phyloP scores from a whole-genome alignment of 1,284 basidiomycete genomes.

The Gymnopus androsaceus region DNA sequence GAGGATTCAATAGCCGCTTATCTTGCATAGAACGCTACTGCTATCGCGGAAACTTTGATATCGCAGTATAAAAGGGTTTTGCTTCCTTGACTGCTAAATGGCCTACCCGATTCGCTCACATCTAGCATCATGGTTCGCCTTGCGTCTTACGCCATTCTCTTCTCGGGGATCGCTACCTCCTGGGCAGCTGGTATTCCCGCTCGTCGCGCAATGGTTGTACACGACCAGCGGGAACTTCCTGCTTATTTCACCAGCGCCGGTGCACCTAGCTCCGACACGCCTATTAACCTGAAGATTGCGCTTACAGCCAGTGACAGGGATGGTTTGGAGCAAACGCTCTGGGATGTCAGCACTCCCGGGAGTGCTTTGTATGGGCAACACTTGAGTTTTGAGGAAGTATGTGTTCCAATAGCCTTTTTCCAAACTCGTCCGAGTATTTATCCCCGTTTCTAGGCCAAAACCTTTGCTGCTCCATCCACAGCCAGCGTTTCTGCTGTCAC shows the following conservation, averaged over 20 bases:
- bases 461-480: slow-evolving; percentile 35
- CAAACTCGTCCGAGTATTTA: not conserved
- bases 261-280: slow-evolving; percentile 9
- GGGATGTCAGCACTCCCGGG: slow-evolving; percentile 31
- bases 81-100: not conserved
- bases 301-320: slow-evolving; percentile 26
- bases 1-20: too few relatives aligned
- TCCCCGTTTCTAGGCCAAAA: slow-evolving; percentile 33
- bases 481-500: slow-evolving; percentile 38
- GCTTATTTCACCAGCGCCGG: slow-evolving; percentile 14
- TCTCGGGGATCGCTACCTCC: not conserved
- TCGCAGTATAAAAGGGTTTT: slow-evolving; percentile 7
- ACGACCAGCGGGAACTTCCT: slow-evolving; percentile 12
- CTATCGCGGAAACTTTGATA: too few relatives aligned
- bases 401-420: not conserved
- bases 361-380: slow-evolving; percentile 33
- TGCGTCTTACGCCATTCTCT: slow-evolving; percentile 2
- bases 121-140: slow-evolving; percentile 18
- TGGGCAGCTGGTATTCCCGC: slow-evolving; percentile 4
- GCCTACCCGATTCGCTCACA: not conserved
- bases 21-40: too few relatives aligned
- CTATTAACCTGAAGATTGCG: slow-evolving; percentile 17
- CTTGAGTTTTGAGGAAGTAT: slow-evolving; percentile 32
- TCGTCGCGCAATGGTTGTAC: slow-evolving; percentile 15
- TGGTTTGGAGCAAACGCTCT: slow-evolving; percentile 37